Evolutionary conservation across 225 moss, liverwort and hornwort species (phyloP).

Genomic region (Thuidium tamariscinum): DNA sequence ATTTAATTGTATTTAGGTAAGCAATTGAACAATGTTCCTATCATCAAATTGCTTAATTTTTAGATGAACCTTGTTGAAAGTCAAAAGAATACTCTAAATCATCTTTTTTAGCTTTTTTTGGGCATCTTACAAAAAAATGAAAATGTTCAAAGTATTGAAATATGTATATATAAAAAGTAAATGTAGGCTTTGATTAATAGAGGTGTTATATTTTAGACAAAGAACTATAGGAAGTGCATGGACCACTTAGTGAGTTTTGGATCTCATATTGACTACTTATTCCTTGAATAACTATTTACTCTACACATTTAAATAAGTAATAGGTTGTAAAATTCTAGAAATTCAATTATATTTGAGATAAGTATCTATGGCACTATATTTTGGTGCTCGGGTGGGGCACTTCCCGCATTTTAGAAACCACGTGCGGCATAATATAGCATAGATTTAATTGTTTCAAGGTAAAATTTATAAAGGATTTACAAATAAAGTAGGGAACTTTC

Average conservation of each 20-base stretch:
- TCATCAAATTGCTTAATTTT: neutral
- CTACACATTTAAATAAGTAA: no score
- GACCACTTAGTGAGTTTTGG: neutral
- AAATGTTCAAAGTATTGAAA: neutral
- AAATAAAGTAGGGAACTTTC: no score
- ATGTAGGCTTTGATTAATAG: fast-evolving
- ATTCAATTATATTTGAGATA: neutral
- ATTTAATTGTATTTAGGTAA: neutral
- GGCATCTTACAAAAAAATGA: neutral
- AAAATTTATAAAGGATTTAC: no score
- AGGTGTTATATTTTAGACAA: no score
- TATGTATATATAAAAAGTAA: fast-evolving
- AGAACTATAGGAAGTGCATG: neutral
- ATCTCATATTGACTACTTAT: no score
- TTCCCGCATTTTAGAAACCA: no score
- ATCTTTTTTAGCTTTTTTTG: fast-evolving
- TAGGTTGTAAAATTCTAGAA: fast-evolving
- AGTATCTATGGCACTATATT: neutral
- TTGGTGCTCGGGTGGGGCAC: no score
- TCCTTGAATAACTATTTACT: no score
- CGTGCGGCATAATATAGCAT: no score
- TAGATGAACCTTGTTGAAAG: neutral
- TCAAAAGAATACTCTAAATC: neutral
- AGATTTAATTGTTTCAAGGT: no score
- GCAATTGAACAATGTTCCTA: neutral